Conservation (phyloP, 805 yeast species). For the Schizosaccharomyces octosporus region DNA sequence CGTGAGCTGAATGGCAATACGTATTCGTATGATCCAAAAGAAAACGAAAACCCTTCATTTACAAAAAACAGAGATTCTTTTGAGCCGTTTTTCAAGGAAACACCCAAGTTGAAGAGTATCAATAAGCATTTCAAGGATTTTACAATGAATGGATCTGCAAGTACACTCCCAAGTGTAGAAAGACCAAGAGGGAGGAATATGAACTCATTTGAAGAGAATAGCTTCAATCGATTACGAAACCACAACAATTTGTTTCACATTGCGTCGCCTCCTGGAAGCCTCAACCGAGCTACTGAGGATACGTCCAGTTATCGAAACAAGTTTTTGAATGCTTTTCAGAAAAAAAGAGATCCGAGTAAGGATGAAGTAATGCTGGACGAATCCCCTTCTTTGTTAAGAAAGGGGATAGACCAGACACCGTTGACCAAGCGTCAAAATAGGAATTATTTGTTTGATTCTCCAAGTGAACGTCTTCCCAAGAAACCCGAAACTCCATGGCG, state of each 20-base stretch:
- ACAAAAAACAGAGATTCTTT: background rate
- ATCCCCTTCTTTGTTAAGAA: background rate
- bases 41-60: no score
- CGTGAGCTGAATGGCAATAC: background rate
- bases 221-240: background rate
- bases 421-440: background rate
- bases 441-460: background rate
- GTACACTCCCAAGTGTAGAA: background rate
- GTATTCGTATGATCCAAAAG: background rate
- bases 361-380: background rate
- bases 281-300: background rate
- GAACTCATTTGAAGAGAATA: background rate
- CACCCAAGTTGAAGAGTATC: background rate
- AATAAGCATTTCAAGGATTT: background rate
- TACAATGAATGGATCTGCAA: background rate
- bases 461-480: background rate
- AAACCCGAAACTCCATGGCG: background rate
- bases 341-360: background rate
- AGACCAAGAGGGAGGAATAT: background rate
- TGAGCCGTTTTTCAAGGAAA: background rate
- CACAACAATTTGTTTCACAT: background rate
- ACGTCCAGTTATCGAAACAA: background rate
- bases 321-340: background rate
- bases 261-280: background rate
- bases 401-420: background rate